Base-by-base conservation (phyloP, 495 filamentous ascomycete species). In the Talaromyces liani region DNA sequence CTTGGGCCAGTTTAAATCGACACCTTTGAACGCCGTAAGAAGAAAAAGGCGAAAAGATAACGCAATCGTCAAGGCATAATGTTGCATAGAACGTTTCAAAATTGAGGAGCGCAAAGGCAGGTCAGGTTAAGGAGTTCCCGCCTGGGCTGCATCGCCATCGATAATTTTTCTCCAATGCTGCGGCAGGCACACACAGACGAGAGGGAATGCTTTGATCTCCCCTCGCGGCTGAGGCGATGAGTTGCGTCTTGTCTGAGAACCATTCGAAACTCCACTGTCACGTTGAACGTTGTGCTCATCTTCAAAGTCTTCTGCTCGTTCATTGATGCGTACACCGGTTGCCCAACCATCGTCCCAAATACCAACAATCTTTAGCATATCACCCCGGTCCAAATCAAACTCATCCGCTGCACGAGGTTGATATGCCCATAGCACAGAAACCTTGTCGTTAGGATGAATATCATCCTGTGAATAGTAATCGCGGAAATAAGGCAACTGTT, bases 271-370 rank as follows among this genome's bases (percentile, higher is more conserved):
- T 49, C 95, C 95, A 70, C 92, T 97, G 73, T 98, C 95, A 33
- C 95, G 85, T 68, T 96, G 91, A 14, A 84, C 79, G 58, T 89
- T 87, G 68, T 87, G 85, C 58, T 87, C 85, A 24, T 83, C 82
- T 66, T 94, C 90, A 82, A 89, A 95, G 61, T 97, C 91, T 61
- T 99, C 95, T 1, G 91, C 92, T 61, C 87, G 82, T 66, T 96
- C 91, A 56, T 87, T 78, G 31, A 97, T 72, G 68, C 92, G 79
- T 59, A 96, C 83, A 66, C 95, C 95, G 9, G 95, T 99, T 33
- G 95, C 95, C 95, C 95, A 99, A 47, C 95, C 95, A 77, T 99
- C 95, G 72, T 99, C 95, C 95, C 95, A 99, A 65, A 99, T 97
- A 45, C 95, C 95, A 58, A 99, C 90, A 33, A 99, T 89, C 76